Base-by-base conservation (phyloP, 1,284 basidiomycete genomes). In the Cryptococcus deneoformans region DNA sequence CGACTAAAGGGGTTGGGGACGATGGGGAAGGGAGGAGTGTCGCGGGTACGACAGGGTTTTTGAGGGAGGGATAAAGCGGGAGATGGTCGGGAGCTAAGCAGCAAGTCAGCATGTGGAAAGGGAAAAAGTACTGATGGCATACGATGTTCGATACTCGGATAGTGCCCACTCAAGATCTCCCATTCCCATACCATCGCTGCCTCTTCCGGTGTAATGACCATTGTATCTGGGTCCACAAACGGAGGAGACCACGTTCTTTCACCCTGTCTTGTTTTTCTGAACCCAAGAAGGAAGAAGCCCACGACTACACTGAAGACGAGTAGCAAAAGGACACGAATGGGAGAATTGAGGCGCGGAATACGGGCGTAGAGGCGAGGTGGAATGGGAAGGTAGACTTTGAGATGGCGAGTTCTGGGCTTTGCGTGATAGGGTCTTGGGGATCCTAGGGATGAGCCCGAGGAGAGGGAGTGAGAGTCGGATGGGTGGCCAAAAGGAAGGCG, bases 151-250 rank as follows among this genome's bases (percentile, higher is more conserved):
- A 83, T 82, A 75, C 88, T 91, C 1, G 93, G 92, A 79, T 92
- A 92, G 76, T 95, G 91, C 1, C 93, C 93, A 65, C 89, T 89
- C 46, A 84, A 80, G 56, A 96, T 84, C 78, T 97, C 92, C 92
- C 92, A 96, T 64, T 87, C 82, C 92, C 92, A 96, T 76, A 97
- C 89, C 66, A 86, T 83, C 64, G 87, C 86, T 43, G 94, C 71
- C 70, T 95, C 90, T 53, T 87, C 86, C 50, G 84, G 80, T 46
- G 82, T 82, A 63, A 88, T 87, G 44, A 96, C 86, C 44, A 90
- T 81, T 5, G 92, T 92, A 50, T 86, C 81, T 6, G 87, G 84
- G 61, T 89, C 86, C 39, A 81, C 79, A 60, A 88, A 84, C n/a
- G 85, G 84, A 46, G 83, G 80, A 9, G 86, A 82, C 88, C 89